Base-by-base conservation (phyloP, 2,329 filamentous ascomycete genomes). In the Paraphoma sp. region DNA sequence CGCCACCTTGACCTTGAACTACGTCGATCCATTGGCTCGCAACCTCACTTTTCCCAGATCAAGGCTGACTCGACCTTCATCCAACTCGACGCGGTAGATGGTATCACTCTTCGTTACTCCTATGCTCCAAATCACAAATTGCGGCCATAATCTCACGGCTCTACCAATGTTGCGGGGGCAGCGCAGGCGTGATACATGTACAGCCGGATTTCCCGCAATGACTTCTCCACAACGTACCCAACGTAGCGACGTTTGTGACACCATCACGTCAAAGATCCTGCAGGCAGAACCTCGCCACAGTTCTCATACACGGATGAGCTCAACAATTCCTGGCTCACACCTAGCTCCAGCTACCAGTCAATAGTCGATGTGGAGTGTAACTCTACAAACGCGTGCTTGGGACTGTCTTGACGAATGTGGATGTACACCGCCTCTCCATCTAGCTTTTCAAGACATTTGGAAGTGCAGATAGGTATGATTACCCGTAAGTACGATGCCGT, bases 401-500 rank as follows among this genome's bases (percentile, higher is more conserved):
- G 23, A 23, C 2, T 23, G 5, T 23, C 23, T 5, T 5, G 23
- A 23, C 23, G 23, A 23, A 23, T 23, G 4, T 29, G 31, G 31
- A 17, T 40, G 49, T 47, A 52, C 56, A 43, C 45, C 40, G 9
- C n/a, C 44, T 50, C 31, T 23, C 17, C 51, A 42, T 30, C 45
- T 48, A 29, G 8, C 41, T 14, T 50, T 14, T 10, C 2, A 36
- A 36, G 50, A 18, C 31, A 16, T 12, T 46, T 50, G 42, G 44
- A 46, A 30, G 28, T 28, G 36, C 36, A 43, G 51, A 46, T 40
- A 36, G 53, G 48, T 48, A 56, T 18, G 14, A 17, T 45, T 47
- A n/a, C 45, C 50, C 48, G 47, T 44, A 69, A 60, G 64, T 60
- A 65, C 28, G 47, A 60, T 68, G 48, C 63, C 62, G 60, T 55